Evolutionary conservation across 495 filamentous ascomycete species (phyloP), one percentile per base, ranked within the genome.

Genomic region (Penicillium pancosmium): DNA sequence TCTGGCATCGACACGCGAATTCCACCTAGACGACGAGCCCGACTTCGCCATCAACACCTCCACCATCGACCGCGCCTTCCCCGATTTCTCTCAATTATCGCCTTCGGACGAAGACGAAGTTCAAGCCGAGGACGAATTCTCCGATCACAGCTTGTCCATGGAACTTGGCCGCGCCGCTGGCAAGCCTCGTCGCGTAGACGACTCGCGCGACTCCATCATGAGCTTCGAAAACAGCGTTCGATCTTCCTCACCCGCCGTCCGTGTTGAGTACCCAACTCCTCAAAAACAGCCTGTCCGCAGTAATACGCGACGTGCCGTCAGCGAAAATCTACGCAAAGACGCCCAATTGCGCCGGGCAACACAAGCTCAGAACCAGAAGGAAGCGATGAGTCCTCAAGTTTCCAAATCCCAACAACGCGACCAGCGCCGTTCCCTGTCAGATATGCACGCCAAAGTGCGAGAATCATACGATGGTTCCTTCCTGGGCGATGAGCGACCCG

Each of bases 41-140:
- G 77, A 81, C 47, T 81, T 74, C 54, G 73, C 70, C 34, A 78
- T 88, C 64, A 84, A 88, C 73, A 88, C 85, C 7, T 88, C 85
- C 9, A 84, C 80, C 36, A 74, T 88, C 46, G 83, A 82, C 21
- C 82, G 80, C 62, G 78, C 81, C 52, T 88, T 88, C 69, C 86
- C 86, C 21, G 80, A 88, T 61, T 88, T 83, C 55, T 79, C 79
- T 8, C 72, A 78, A 56, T 62, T 76, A 8, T 68, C 71, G 33
- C 71, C 74, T 3, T 79, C 78, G 19, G 46, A 48, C 2, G 73
- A 77, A 48, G 76, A 77, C 33, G 66, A 69, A 48, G 59, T 18
- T 1, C 56, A 62, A 18, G 34, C 18, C 41, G 76, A 75, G 36
- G 69, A 72, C 31, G 64, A 69, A 23, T 55, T 64, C 40, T 65